Conservation (phyloP, 176 grass and related monocot species). For the Miscanthus lutarioriparius region DNA sequence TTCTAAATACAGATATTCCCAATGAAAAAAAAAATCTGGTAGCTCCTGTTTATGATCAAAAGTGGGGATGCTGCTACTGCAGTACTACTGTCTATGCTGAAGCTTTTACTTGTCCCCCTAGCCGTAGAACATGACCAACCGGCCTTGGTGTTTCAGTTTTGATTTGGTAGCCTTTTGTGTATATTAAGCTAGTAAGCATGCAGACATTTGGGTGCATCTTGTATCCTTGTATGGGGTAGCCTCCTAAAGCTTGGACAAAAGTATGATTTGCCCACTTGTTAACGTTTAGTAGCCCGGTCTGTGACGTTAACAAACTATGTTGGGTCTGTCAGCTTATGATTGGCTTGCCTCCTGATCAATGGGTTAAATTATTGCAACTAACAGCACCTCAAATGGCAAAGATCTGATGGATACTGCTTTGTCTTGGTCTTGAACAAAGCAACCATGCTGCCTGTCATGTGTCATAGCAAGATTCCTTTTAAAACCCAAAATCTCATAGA, state of each 20-base stretch:
- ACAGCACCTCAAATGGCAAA: slow-evolving; percentile 26
- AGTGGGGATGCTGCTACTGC: not conserved
- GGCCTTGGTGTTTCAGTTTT: not conserved
- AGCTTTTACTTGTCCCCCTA: slow-evolving; percentile 1
- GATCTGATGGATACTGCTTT: slow-evolving; percentile 33
- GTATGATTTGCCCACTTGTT: slow-evolving; percentile 35
- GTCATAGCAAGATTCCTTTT: not conserved
- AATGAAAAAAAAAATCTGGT: not conserved
- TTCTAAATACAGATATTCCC: not conserved
- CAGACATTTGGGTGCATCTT: slow-evolving; percentile 15
- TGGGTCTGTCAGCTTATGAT: slow-evolving; percentile 12
- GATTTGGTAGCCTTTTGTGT: slow-evolving; percentile 36
- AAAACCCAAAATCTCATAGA: no score
- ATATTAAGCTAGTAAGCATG: slow-evolving; percentile 28
- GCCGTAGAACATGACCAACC: slow-evolving; percentile 30
- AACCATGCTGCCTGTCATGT: slow-evolving; percentile 18
- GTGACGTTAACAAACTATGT: slow-evolving; percentile 24
- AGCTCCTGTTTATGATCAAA: not conserved
- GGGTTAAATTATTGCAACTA: slow-evolving; percentile 24
- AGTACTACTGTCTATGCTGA: not conserved
- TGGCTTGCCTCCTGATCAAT: slow-evolving; percentile 3
- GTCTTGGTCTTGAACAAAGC: slow-evolving; percentile 41
- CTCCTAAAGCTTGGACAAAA: slow-evolving; percentile 52
- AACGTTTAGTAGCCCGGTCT: not conserved
- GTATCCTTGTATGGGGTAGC: slow-evolving; percentile 37